Evolutionary conservation across 768 basidiomycete species (phyloP), one percentile per base, ranked within the genome.

Genomic region (Hericium erinaceus): DNA sequence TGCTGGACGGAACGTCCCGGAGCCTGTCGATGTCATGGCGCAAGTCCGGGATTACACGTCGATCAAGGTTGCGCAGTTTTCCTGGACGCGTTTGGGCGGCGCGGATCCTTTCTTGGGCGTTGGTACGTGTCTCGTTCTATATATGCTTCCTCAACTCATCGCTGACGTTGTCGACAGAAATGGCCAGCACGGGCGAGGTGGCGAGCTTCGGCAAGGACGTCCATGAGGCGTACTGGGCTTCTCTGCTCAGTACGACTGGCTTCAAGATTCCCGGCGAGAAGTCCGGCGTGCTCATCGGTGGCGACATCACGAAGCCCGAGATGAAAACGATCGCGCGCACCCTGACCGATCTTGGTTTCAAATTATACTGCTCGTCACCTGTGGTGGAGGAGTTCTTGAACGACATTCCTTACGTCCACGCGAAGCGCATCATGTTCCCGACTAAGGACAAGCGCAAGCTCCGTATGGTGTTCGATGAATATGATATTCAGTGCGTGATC

Each of bases 111-210:
- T 94, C 83, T 77, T 98, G 60, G 93, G 94, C 59, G 92, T 95
- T 55, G 91, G 91, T 92, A 61, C 69, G 89, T 80, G 20, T 15
- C 39, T 39, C 7, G 6, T 13, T 48, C 13, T 40, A 46, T 37
- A 16, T 18, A 24, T 58, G 28, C 55, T 9, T 40, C 49, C 28
- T 3, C 41, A 16, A 51, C 39, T n/a, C 16, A 28, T 26, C 28
- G 20, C 37, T 59, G 46, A 58, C 20, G 22, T 49, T 51, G 22
- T 40, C 38, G 46, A 55, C 68, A 91, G 94, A 97, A 77, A 98
- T 98, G 95, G 94, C 95, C 2, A 94, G 91, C 67, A 98, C 95
- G 7, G 95, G 95, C 39, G 95, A 99, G 71, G 93, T 99, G 28
- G 97, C 97, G 12, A 85, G 90, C 63, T 99, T 98, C 69, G 97